Evolutionary conservation across 2,329 filamentous ascomycete species (phyloP).

Genomic region (Penicillium paneum): DNA sequence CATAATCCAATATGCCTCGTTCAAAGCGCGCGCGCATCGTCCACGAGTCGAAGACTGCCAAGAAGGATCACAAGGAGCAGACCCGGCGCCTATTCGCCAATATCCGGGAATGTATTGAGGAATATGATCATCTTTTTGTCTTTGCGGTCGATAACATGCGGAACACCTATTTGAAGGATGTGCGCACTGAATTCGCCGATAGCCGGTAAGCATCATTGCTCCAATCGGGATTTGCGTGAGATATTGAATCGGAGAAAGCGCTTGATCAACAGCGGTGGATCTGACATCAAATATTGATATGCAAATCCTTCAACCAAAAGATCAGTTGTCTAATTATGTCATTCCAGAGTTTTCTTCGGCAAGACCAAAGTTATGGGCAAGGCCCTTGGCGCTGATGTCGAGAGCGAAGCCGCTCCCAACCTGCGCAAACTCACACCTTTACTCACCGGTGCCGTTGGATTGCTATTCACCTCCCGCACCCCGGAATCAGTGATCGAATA

Average conservation of each 20-base stretch:
- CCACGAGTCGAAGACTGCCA: constrained; percentile 84
- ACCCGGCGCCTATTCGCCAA: constrained; percentile 84
- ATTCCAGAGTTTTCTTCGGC: constrained; percentile 83
- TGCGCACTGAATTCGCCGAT: constrained; percentile 79
- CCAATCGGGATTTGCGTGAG: not conserved
- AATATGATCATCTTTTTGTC: constrained; percentile 89
- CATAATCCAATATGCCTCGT: constrained; percentile 71
- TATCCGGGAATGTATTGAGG: constrained; percentile 77
- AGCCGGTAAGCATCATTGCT: constrained; percentile 60
- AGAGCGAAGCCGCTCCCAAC: constrained; percentile 76
- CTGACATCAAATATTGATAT: constrained; percentile 2
- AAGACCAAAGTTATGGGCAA: constrained; percentile 99
- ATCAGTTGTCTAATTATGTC: not conserved
- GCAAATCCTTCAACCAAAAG: constrained; percentile 1
- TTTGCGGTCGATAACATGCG: constrained; percentile 97
- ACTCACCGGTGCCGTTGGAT: constrained; percentile 78
- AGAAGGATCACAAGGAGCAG: constrained; percentile 86
- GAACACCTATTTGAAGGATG: constrained; percentile 91
- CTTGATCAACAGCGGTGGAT: constrained; percentile 3
- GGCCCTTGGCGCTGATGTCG: constrained; percentile 75
- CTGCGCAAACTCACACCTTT: constrained; percentile 66
- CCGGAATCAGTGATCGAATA: constrained; percentile 66
- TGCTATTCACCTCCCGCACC: constrained; percentile 81
- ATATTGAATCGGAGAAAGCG: not conserved
- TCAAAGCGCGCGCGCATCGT: constrained; percentile 89